phyloP scores from a whole-genome alignment of 139 green algal species.

The Coelastrella sp. region DNA sequence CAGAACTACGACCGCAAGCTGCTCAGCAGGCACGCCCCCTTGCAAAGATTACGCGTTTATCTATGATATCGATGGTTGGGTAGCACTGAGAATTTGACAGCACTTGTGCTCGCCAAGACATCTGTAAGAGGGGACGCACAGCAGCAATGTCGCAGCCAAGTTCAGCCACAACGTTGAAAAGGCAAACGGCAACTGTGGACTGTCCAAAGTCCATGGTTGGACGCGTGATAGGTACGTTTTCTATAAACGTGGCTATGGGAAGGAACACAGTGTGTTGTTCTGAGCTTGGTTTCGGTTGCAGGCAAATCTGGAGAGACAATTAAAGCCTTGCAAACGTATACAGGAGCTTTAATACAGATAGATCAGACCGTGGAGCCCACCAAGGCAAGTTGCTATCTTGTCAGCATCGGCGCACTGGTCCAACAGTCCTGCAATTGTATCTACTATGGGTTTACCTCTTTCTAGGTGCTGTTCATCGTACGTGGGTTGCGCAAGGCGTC shows the following conservation, averaged over 20 bases:
- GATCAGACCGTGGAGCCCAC: slow-evolving; percentile 61
- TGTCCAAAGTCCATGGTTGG: slow-evolving; percentile 93
- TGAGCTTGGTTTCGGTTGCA: too few species aligned
- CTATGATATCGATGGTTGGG: neutral
- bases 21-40: too few species aligned
- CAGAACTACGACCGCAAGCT: too few species aligned
- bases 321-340: slow-evolving; percentile 89
- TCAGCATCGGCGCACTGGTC: too few species aligned
- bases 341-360: slow-evolving; percentile 79
- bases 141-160: slow-evolving; percentile 1
- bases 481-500: neutral
- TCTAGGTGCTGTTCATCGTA: too few species aligned
- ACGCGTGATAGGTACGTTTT: slow-evolving; percentile 92
- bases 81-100: slow-evolving; percentile 1
- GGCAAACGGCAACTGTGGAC: slow-evolving; percentile 53
- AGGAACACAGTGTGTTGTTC: neutral
- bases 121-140: neutral
- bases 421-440: too few species aligned
- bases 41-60: neutral
- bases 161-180: slow-evolving; percentile 25
- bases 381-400: slow-evolving; percentile 27
- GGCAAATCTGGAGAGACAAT: slow-evolving; percentile 84
- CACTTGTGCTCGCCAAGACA: neutral
- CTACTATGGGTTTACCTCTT: too few species aligned
- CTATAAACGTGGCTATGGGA: neutral